Base-by-base conservation (phyloP, 176 grass and related monocot species). In the Oryza longistaminata region DNA sequence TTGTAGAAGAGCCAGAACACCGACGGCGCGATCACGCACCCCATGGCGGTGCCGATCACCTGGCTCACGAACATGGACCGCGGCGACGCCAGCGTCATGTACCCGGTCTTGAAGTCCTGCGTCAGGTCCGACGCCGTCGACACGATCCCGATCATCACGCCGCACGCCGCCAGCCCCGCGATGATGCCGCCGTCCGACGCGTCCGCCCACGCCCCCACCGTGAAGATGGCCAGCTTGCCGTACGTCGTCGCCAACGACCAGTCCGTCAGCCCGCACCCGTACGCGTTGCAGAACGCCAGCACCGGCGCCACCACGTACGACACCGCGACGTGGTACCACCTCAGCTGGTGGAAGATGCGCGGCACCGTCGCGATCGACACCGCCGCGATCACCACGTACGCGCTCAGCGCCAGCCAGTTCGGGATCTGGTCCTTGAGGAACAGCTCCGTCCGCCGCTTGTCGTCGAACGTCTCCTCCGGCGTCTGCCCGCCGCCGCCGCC, bases 341-440 rank as follows among this genome's bases (percentile, higher is more conserved):
- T 42, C 6, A 92, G 87, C 67, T 89, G 89, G 26, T 74, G 84
- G 70, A 94, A 87, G 50, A 91, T 92, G 84, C 66, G 84, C 14
- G 92, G 89, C 29, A 92, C 74, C 3, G 81, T 87, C 21, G 79
- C 82, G 46, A 85, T 71, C 19, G 92, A 91, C 27, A 94, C 44
- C 25, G 68, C 62, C 31, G 89, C 87, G 76, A 90, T 75, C 4
- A 79, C 67, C 5, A 49, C 25, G 67, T 92, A 91, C 71, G 78
- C 70, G 39, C 85, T 34, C 11, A 91, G 42, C 42, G 87, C 92
- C 3, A 92, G 58, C 16, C 35, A 60, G 84, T 89, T 92, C 8
- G 89, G 91, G 33, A 97, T 97, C 86, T 93, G 81, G 80, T 96
- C 94, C 79, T 89, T 95, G 6, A 87, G 78, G 67, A 93, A 91